A percentile compares a stretch with the other conserved stretches of the same genome.
Conservation (phyloP, 352 stramenopile species). For the Hyaloperonospora arabidopsidis region DNA sequence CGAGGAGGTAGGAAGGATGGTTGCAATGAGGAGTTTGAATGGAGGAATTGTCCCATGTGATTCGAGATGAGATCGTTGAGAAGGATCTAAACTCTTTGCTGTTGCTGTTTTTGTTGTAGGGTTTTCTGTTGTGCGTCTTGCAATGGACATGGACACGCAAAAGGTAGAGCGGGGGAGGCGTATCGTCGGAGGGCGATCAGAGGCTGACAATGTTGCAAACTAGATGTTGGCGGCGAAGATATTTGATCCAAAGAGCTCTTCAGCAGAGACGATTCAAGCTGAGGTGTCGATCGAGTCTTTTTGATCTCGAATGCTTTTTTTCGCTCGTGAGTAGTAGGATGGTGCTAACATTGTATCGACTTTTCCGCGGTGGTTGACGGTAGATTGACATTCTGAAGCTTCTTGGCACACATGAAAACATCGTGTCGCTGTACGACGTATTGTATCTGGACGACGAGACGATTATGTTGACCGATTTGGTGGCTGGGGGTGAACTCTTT, state of each 20-base stretch:
- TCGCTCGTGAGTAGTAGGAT: too few relatives aligned
- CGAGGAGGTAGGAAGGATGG: slow-evolving; percentile 34
- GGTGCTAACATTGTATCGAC: too few relatives aligned
- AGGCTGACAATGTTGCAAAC: slow-evolving; percentile 3
- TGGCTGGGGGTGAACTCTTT: slow-evolving; percentile 69
- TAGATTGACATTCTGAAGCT: slow-evolving; percentile 58
- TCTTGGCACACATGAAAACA: slow-evolving; percentile 54
- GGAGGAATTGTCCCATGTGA: too few relatives aligned
- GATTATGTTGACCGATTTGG: slow-evolving; percentile 75
- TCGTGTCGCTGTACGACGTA: slow-evolving; percentile 66
- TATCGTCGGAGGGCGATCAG: neutral
- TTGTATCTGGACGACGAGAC: slow-evolving; percentile 52
- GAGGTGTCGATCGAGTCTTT: slow-evolving; percentile 28
- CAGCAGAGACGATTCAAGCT: slow-evolving; percentile 44
- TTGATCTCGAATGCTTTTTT: neutral
- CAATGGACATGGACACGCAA: slow-evolving; percentile 45
- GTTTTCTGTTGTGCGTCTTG: slow-evolving; percentile 60
- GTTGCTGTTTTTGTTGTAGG: slow-evolving; percentile 22
- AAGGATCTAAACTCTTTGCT: slow-evolving; percentile 5
- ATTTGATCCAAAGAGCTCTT: slow-evolving; percentile 56
- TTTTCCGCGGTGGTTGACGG: neutral
- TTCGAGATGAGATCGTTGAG: too few relatives aligned
- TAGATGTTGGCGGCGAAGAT: slow-evolving; percentile 63
- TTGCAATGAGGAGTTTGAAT: neutral
- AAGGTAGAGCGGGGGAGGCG: slow-evolving; percentile 14